A percentile compares a stretch with the other conserved stretches of the same genome.
These are phyloP conservation scores for Limonium bicolor DNA, from an alignment of 148 eudicot genomes.

Conservation along the genomic window DNA sequence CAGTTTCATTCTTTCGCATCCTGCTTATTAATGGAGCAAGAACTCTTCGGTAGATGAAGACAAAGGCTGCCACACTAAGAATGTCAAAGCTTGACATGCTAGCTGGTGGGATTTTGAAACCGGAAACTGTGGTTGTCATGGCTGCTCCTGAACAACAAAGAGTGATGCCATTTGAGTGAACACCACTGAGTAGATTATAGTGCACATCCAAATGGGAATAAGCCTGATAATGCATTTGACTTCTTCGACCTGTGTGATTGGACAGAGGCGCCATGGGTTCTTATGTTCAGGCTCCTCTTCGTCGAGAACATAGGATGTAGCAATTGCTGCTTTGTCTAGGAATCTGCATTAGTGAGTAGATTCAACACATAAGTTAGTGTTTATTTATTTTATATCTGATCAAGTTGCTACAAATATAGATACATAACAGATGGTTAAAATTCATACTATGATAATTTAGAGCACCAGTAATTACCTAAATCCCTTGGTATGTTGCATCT, in stretches of 20 bases:
- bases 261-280: conserved; percentile 37
- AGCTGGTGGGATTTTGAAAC: conserved; percentile 51
- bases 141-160: conserved; percentile 70
- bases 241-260: conserved; percentile 72
- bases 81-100: conserved; percentile 69
- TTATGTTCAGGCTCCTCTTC: conserved; percentile 1
- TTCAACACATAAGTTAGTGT: background rate
- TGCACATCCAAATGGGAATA: conserved; percentile 73
- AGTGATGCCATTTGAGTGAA: conserved; percentile 74
- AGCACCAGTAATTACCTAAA: conserved; percentile 33
- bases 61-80: conserved; percentile 44
- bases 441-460: background rate
- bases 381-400: background rate
- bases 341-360: conserved; percentile 17
- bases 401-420: background rate
- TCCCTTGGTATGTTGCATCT: conserved; percentile 43
- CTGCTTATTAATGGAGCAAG: conserved; percentile 29
- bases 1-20: conserved; percentile 10
- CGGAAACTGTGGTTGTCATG: conserved; percentile 29
- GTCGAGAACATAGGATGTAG: conserved; percentile 12
- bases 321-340: conserved; percentile 50
- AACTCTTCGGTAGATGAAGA: conserved; percentile 41
- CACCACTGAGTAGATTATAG: conserved; percentile 60
- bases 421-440: background rate
- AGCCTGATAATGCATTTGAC: conserved; percentile 64